Evolutionary conservation across 805 yeast species (phyloP).

Genomic region (Metschnikowia picachoensis): DNA sequence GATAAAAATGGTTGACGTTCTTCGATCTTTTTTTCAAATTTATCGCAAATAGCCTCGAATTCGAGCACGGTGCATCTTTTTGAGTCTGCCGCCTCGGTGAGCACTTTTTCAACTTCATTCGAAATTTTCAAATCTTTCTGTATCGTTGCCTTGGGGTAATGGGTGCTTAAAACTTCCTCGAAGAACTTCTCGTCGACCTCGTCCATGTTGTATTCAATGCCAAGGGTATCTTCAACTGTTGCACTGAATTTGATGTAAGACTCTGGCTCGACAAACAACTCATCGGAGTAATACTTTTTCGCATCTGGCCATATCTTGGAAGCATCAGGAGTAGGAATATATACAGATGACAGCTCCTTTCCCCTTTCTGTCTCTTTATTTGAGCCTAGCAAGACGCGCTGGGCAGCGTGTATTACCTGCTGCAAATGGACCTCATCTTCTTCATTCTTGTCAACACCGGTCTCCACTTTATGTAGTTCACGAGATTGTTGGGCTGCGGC

Average conservation of each 20-base stretch:
- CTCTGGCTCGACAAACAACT: constrained; percentile 62
- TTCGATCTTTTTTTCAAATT: constrained; percentile 67
- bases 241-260: constrained; percentile 86
- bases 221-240: constrained; percentile 92
- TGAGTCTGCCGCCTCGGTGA: constrained; percentile 12
- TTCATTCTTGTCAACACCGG: constrained; percentile 97
- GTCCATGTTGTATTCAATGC: constrained; percentile 85
- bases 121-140: constrained; percentile 11
- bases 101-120: not conserved
- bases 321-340: constrained; percentile 97
- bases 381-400: constrained; percentile 50
- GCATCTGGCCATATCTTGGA: constrained; percentile 79
- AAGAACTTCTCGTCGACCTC: constrained; percentile 78
- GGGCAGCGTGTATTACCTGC: constrained; percentile 80
- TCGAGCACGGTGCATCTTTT: constrained; percentile 68
- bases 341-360: constrained; percentile 41
- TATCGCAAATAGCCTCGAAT: constrained; percentile 73
- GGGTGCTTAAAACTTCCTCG: constrained; percentile 31
- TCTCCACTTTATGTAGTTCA: constrained; percentile 84
- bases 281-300: constrained; percentile 60
- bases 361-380: constrained; percentile 26
- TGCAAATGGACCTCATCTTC: constrained; percentile 96
- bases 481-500: constrained; percentile 64
- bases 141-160: constrained; percentile 23
- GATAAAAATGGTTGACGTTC: constrained; percentile 85